Evolutionary conservation across 371 early-diverging fungal species (phyloP).

Genomic region (Mortierella sp.): DNA sequence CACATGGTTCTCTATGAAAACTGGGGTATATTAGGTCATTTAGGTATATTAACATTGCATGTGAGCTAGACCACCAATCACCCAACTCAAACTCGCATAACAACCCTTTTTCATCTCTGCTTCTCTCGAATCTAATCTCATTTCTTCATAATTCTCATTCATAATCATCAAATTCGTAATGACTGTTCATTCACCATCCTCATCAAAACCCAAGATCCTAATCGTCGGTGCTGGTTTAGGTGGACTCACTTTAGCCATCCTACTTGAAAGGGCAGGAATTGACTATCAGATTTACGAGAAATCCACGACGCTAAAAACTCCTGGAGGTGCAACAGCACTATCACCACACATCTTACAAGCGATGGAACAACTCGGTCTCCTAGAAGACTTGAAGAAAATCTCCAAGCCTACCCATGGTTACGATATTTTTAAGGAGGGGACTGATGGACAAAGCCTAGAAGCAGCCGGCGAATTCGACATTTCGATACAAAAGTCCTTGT

Average conservation of each 20-base stretch:
- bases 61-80: no score
- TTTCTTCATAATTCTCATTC: background rate
- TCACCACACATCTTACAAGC: slow-evolving; percentile 13
- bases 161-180: no score
- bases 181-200: slow-evolving; percentile 6
- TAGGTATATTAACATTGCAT: no score
- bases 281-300: slow-evolving; percentile 4
- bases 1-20: no score
- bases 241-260: background rate
- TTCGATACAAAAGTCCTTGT: background rate
- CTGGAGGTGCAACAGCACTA: background rate
- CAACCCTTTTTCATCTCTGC: no score
- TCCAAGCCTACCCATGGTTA: slow-evolving; percentile 13
- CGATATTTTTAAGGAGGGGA: slow-evolving; percentile 20
- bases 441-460: background rate
- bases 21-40: no score
- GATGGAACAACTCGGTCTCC: slow-evolving; percentile 28
- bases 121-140: background rate
- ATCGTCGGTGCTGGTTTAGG: slow-evolving; percentile 8
- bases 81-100: no score
- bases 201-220: slow-evolving; percentile 5
- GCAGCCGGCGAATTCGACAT: background rate
- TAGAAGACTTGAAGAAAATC: slow-evolving; percentile 21
- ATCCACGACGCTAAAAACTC: background rate
- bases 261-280: background rate